phyloP scores from a whole-genome alignment of 192 early-diverging fungal genomes.

The Linnemannia exigua region DNA sequence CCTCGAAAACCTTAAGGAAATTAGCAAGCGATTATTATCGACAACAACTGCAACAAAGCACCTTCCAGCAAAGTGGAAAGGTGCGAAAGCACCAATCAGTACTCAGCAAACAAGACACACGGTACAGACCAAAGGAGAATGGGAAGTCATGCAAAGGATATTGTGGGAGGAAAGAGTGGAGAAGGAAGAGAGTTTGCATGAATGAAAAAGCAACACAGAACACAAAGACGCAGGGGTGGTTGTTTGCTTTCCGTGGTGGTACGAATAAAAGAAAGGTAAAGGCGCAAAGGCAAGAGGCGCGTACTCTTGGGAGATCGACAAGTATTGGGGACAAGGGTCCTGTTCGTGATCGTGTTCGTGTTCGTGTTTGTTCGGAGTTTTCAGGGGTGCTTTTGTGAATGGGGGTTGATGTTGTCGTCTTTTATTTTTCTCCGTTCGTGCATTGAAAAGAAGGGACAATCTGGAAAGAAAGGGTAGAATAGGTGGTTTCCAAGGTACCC shows the following conservation, averaged over 20 bases:
- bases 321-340: not conserved
- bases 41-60: not conserved
- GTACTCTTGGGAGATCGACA: not conserved
- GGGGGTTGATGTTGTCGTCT: not conserved
- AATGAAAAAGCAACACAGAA: not conserved
- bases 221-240: not conserved
- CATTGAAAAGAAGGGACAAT: not conserved
- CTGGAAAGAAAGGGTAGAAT: not conserved
- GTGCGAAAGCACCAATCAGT: not conserved
- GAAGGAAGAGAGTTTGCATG: conserved; percentile 1
- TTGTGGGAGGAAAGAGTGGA: not conserved
- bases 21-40: not conserved
- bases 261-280: not conserved
- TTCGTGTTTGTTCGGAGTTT: not conserved
- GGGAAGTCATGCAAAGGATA: not conserved
- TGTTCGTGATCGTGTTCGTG: not conserved
- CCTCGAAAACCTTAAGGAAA: not conserved
- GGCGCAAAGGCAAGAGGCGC: not conserved
- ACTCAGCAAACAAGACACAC: not conserved
- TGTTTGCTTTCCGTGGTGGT: not conserved
- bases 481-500: not conserved
- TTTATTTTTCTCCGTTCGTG: not conserved
- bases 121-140: not conserved
- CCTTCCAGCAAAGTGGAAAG: not conserved
- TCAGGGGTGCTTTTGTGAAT: too few species aligned